Evolutionary conservation across 2,329 filamentous ascomycete species (phyloP).

Genomic region (Dissoconium aciculare): DNA sequence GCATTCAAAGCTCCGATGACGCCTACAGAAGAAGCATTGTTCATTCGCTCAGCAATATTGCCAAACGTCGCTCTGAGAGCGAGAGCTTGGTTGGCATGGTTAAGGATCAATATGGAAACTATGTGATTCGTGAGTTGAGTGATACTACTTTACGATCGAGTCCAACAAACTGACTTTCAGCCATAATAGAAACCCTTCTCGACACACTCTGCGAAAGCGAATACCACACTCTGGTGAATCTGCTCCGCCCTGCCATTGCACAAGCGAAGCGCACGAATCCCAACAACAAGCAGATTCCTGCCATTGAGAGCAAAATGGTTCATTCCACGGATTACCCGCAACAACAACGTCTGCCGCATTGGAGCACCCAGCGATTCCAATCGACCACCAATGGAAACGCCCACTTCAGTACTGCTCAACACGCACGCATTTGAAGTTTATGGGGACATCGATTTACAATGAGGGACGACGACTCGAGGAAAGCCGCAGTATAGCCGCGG

Average conservation of each 20-base stretch:
- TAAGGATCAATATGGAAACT: constrained; percentile 87
- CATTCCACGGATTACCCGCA: constrained; percentile 23
- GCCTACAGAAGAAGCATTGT: constrained; percentile 58
- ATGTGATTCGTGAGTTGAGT: constrained; percentile 87
- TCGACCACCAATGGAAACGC: no score
- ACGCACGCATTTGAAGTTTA: no score
- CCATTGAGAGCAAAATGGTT: constrained; percentile 37
- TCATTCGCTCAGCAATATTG: constrained; percentile 41
- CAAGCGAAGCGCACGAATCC: constrained; percentile 28
- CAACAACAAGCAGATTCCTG: constrained; percentile 30
- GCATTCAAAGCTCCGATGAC: constrained; percentile 55
- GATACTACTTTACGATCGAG: not conserved
- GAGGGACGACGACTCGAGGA: no score
- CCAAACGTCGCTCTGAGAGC: constrained; percentile 44
- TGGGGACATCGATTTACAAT: no score
- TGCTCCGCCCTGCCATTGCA: constrained; percentile 31
- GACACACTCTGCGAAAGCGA: constrained; percentile 29
- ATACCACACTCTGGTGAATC: constrained; percentile 28
- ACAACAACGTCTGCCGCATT: constrained; percentile 5
- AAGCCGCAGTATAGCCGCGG: no score
- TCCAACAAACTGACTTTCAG: not conserved
- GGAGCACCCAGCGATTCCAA: no score
- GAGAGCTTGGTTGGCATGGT: constrained; percentile 63
- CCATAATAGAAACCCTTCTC: constrained; percentile 59
- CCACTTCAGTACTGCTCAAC: no score